These are phyloP conservation scores for Metschnikowia borealis DNA, from an alignment of 805 yeast genomes.

Conservation along the genomic window DNA sequence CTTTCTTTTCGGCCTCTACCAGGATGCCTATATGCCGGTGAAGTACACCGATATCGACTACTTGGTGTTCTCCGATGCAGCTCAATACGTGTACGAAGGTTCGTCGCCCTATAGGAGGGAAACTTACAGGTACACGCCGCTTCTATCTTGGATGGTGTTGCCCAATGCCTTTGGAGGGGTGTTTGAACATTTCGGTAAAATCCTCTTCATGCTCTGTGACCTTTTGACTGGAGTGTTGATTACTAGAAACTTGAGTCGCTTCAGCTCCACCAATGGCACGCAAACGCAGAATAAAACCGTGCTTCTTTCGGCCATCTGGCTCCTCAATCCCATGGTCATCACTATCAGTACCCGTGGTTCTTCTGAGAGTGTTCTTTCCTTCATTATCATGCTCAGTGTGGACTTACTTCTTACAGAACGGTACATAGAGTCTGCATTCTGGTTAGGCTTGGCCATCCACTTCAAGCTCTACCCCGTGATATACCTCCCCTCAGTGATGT, in stretches of 20 bases:
- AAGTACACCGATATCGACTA: constrained; percentile 95
- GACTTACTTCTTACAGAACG: constrained; percentile 34
- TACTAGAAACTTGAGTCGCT: constrained; percentile 1
- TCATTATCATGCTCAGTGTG: constrained; percentile 51
- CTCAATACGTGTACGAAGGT: constrained; percentile 57
- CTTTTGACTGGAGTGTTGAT: constrained; percentile 69
- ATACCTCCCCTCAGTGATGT: constrained; percentile 68
- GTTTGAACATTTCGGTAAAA: constrained; percentile 67
- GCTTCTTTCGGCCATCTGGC: constrained; percentile 62
- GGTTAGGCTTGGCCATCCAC: constrained; percentile 79
- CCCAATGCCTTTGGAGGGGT: constrained; percentile 54
- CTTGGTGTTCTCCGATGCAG: constrained; percentile 90
- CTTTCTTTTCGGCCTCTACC: constrained; percentile 77
- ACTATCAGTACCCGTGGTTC: constrained; percentile 93
- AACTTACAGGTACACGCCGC: constrained; percentile 91
- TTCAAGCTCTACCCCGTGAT: constrained; percentile 90
- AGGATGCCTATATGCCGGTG: constrained; percentile 73
- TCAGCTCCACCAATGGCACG: not conserved
- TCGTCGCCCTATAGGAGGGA: constrained; percentile 76
- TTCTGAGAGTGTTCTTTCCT: constrained; percentile 84
- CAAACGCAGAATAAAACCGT: constrained; percentile 7
- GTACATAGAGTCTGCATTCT: constrained; percentile 33
- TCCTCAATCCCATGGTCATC: constrained; percentile 90
- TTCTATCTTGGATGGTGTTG: constrained; percentile 74
- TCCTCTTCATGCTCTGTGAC: constrained; percentile 74